Base-by-base conservation (phyloP, 2,329 filamentous ascomycete genomes). In the Botrytis cinerea region DNA sequence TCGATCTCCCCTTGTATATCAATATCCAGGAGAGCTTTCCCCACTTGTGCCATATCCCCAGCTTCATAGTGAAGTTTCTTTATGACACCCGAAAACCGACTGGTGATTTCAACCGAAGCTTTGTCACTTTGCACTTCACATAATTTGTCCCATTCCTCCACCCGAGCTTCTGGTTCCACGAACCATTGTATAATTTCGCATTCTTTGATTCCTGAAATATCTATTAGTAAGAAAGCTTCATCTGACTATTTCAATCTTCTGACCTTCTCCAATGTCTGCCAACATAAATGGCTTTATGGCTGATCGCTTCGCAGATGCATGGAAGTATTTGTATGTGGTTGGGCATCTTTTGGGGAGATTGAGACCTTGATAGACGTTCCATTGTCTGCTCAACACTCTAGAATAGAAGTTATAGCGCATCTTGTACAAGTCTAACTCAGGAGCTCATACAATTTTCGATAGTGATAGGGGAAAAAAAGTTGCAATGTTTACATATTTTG, bases 111-210 rank as follows among this genome's bases (percentile, higher is more conserved):
- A 35, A 91, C 89, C 1, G 90, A 89, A 68, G 96, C 96, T 83
- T 99, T 99, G 85, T 99, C 96, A 80, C 95, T 98, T 82, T 98
- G 96, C 62, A 99, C 97, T 84, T 99, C 96, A 84, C 96, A 99
- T 64, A 99, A 88, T 74, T 95, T 96, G 78, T 97, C 96, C 88
- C 97, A 99, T 85, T 99, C 95, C 85, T 99, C 95, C 79, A 99
- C 95, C 73, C 93, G 91, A 51, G 96, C 96, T 74, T 95, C 95
- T 68, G 97, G 94, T 84, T 98, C 92, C 77, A 99, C 95, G 82
- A 98, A 99, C 96, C 96, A 99, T 85, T 99, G 96, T 80, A 98
- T 98, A 80, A 99, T 93, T 83, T 99, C 96, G 81, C 96, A 97
- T 84, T 99, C 96, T 81, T 96, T 95, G 80, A 98, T 99, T 72